Percentiles rank a stretch among this genome's conserved stretches.
Evolutionary conservation across 192 early-diverging fungal genomes (phyloP).

Genomic region (Jimgerdemannia lactiflua): DNA sequence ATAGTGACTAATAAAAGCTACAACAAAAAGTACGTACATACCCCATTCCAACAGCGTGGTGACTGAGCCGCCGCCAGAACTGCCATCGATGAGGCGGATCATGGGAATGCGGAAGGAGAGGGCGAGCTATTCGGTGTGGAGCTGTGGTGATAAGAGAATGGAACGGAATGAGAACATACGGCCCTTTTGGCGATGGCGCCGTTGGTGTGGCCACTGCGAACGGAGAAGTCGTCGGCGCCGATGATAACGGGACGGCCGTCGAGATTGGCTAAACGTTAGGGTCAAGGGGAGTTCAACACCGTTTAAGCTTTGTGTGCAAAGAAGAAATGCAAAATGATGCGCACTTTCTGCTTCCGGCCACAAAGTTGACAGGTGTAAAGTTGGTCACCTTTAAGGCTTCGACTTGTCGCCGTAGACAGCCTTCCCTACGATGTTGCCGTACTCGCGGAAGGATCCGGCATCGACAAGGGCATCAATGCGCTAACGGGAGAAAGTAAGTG

Average conservation of each 20-base stretch:
- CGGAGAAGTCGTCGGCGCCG: slow-evolving; percentile 35
- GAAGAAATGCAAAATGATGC: too few species aligned
- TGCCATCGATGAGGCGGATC: slow-evolving; percentile 35
- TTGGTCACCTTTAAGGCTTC: neutral
- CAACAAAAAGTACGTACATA: too few species aligned
- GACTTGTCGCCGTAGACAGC: slow-evolving; percentile 15
- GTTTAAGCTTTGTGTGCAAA: too few species aligned
- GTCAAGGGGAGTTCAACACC: too few species aligned
- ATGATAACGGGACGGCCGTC: slow-evolving; percentile 20
- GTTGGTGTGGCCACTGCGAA: slow-evolving; percentile 35
- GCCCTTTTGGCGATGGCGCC: slow-evolving; percentile 34
- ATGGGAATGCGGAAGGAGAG: slow-evolving; percentile 20
- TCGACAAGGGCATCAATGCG: slow-evolving; percentile 28
- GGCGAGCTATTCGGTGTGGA: slow-evolving; percentile 27
- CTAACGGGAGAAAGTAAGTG: too few species aligned
- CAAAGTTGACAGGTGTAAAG: neutral
- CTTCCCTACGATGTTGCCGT: slow-evolving; percentile 27
- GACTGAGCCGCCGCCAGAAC: slow-evolving; percentile 30
- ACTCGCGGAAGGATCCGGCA: slow-evolving; percentile 21
- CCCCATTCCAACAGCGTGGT: slow-evolving; percentile 18
- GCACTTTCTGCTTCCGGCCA: neutral
- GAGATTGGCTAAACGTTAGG: slow-evolving; percentile 12
- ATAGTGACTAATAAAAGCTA: too few species aligned
- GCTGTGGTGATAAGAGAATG: neutral
- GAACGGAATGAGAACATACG: slow-evolving; percentile 7